Evolutionary conservation across 164 flowering plant species (phyloP), one percentile per base, ranked within the genome.

Genomic region (Buxus sempervirens): DNA sequence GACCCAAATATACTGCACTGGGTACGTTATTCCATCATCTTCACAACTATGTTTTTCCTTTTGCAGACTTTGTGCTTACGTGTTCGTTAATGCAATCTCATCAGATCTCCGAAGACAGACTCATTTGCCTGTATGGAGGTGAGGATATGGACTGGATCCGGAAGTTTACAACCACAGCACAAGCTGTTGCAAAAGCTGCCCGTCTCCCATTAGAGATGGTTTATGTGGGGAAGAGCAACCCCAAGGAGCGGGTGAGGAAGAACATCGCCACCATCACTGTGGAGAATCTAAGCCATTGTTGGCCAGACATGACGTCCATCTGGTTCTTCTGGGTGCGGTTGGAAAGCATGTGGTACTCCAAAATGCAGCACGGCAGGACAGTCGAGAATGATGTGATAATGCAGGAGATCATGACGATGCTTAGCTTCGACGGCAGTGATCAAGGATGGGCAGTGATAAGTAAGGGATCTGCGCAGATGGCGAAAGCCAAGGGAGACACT

Each of bases 291-390:
- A 45, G 51, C 18, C 18, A 77, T 67, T 51, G 62, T 1, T 58
- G 79, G 65, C 57, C 41, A 4, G 86, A 85, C 28, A 36, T 49
- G 0, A 32, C 60, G 5, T 65, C 60, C 16, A 69, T 85, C 10
- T 81, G 85, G 85, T 85, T 67, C 78, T 85, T 85, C 78, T 85
- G 86, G 88, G 73, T 70, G 13, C 55, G 85, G 65, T 62, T 82
- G 14, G 85, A 82, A 38, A 80, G 81, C 80, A 82, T 82, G 83
- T 76, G 79, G 76, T 63, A 72, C 72, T 80, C 83, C 42, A 80
- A 81, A 67, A 36, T 69, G 18, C 70, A 77, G 59, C 70, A 54
- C 2, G 77, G 66, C 6, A 72, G 49, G 65, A 60, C 26, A 8
- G 70, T 57, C 16, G 76, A 78, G 14, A 58, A 41, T 16, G 85